Evolutionary conservation across 2,329 filamentous ascomycete genomes (phyloP).

Genomic region (Thielaviopsis musarum): DNA sequence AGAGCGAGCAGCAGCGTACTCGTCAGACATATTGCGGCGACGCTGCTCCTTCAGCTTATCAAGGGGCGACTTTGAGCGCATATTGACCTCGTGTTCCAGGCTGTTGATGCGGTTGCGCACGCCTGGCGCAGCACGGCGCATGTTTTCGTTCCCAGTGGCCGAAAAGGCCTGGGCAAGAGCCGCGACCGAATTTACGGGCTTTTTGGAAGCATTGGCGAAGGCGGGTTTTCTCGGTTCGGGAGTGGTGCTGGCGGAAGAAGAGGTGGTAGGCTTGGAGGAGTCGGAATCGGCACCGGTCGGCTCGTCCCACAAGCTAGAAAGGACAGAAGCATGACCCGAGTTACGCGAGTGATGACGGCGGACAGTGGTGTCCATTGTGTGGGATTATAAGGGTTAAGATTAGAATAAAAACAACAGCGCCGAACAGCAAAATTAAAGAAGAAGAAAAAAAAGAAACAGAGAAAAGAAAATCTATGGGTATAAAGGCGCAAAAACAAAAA

Average conservation of each 20-base stretch:
- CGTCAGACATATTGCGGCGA: slow-evolving; percentile 10
- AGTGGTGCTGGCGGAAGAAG: background rate
- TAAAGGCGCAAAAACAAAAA: background rate
- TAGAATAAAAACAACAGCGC: background rate
- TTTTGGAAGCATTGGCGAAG: background rate
- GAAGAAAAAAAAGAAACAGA: background rate
- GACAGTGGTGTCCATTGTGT: slow-evolving; percentile 14
- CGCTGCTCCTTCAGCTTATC: slow-evolving; percentile 12
- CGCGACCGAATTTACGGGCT: background rate
- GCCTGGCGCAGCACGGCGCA: slow-evolving; percentile 10
- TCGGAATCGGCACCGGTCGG: background rate
- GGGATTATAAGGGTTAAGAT: slow-evolving; percentile 25
- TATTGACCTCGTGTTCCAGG: slow-evolving; percentile 9
- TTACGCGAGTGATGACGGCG: slow-evolving; percentile 4
- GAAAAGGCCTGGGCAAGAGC: slow-evolving; percentile 6
- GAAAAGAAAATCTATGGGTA: background rate
- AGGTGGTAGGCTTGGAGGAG: background rate
- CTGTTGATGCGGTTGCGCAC: slow-evolving; percentile 11
- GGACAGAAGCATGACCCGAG: slow-evolving; percentile 11
- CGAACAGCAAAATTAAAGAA: background rate
- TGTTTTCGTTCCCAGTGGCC: slow-evolving; percentile 9
- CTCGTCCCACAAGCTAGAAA: slow-evolving; percentile 13
- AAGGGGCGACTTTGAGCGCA: slow-evolving; percentile 11
- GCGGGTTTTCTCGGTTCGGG: background rate
- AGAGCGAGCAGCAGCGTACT: slow-evolving; percentile 11